A percentile compares a stretch with the other conserved stretches of the same genome.
These are phyloP conservation scores for Metschnikowia reukaufii DNA, from an alignment of 805 yeast genomes.

Conservation along the genomic window DNA sequence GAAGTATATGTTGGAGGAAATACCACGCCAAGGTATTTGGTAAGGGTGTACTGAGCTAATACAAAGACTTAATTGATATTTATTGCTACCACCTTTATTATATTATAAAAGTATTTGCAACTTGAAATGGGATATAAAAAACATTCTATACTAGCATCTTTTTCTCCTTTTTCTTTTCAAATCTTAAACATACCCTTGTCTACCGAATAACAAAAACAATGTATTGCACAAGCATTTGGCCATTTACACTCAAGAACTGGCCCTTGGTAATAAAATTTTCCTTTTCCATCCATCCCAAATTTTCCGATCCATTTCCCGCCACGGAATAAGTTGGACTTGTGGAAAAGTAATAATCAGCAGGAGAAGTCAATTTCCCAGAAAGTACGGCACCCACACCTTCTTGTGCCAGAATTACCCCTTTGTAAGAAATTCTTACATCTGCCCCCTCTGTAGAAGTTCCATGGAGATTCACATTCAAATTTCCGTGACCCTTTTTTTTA, in stretches of 20 bases:
- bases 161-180: too few species aligned
- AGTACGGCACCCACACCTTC: slow-evolving; percentile 38
- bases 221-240: slow-evolving; percentile 56
- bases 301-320: slow-evolving; percentile 42
- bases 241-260: slow-evolving; percentile 49
- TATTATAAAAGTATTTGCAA: too few species aligned
- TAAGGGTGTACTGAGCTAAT: too few species aligned
- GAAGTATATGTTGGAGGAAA: too few species aligned
- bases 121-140: too few species aligned
- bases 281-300: slow-evolving; percentile 50
- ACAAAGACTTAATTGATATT: too few species aligned
- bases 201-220: slow-evolving; percentile 35
- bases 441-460: slow-evolving; percentile 46
- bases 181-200: too few species aligned
- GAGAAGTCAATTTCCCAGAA: slow-evolving; percentile 28
- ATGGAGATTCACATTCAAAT: slow-evolving; percentile 49
- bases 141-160: too few species aligned
- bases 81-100: too few species aligned
- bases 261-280: slow-evolving; percentile 60
- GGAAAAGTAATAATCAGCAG: slow-evolving; percentile 50
- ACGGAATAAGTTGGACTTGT: slow-evolving; percentile 46
- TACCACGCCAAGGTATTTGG: too few species aligned
- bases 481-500: slow-evolving; percentile 24
- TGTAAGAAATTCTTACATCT: slow-evolving; percentile 44
- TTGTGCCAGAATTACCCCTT: slow-evolving; percentile 47